Conservation (phyloP, 306 rosid genomes). For the Medicago lupulina region DNA sequence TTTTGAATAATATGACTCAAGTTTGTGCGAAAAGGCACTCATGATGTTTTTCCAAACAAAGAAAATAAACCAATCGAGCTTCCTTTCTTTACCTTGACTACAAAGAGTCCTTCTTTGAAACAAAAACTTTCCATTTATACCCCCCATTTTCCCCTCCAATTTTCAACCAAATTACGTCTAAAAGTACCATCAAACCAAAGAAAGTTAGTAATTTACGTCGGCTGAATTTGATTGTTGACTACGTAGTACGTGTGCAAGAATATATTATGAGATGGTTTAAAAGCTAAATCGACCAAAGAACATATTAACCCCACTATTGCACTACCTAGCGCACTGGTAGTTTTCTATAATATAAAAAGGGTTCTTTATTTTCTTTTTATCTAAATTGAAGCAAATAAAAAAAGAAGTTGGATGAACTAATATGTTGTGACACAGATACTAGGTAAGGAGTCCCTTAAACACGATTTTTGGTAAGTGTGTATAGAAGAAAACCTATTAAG, state of each 20-base stretch:
- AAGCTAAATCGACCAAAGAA: not conserved
- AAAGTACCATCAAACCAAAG: constrained; percentile 35
- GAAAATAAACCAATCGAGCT: constrained; percentile 42
- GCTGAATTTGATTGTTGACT: constrained; percentile 61
- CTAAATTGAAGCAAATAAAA: no score
- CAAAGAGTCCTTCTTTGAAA: constrained; percentile 51
- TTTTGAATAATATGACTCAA: constrained; percentile 54
- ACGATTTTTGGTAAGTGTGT: no score
- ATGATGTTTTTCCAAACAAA: constrained; percentile 46
- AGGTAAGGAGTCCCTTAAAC: no score
- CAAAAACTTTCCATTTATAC: constrained; percentile 40
- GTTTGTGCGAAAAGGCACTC: constrained; percentile 38
- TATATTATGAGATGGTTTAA: constrained; percentile 8
- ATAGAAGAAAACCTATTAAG: no score
- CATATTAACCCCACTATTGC: constrained; percentile 4
- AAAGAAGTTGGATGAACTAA: no score
- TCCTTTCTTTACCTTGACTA: constrained; percentile 64
- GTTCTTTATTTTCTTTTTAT: no score
- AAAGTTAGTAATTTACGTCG: constrained; percentile 36
- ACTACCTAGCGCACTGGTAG: not conserved
- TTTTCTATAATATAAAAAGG: no score
- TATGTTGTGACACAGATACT: no score
- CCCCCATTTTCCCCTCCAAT: not conserved
- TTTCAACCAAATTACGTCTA: not conserved
- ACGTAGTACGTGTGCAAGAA: constrained; percentile 31